phyloP scores from a whole-genome alignment of 2,329 filamentous ascomycete genomes.

The Dactylella cylindrospora region DNA sequence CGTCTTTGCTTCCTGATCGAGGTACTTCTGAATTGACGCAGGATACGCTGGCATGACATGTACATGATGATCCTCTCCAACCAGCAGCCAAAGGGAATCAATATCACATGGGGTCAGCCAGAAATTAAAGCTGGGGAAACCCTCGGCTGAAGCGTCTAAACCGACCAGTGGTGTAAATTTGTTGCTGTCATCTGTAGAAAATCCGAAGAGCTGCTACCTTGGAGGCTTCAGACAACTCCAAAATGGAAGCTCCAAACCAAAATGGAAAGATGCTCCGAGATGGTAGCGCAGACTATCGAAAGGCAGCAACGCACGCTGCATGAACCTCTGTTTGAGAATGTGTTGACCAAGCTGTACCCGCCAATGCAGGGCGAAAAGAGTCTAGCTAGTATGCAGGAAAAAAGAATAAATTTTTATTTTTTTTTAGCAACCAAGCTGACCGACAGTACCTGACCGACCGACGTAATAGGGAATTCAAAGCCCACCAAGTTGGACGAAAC shows the following conservation, averaged over 20 bases:
- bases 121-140: too few relatives aligned
- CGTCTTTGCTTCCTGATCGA: constrained; percentile 2
- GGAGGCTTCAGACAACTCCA: constrained; percentile 4
- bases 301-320: constrained; percentile 7
- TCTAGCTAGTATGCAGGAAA: too few relatives aligned
- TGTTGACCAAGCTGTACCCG: constrained; percentile 33
- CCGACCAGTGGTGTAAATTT: constrained; percentile 13
- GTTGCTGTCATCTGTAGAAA: too few relatives aligned
- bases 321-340: constrained; percentile 26
- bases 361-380: too few relatives aligned
- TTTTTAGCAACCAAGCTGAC: too few relatives aligned
- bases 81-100: background rate
- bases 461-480: background rate
- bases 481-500: too few relatives aligned
- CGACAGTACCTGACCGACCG: too few relatives aligned
- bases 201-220: constrained; percentile 6
- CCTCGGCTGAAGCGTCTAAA: constrained; percentile 43
- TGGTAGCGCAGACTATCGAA: constrained; percentile 19
- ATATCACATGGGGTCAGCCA: constrained; percentile 42
- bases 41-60: constrained; percentile 18
- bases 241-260: constrained; percentile 27
- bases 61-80: background rate
- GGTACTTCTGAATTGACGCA: constrained; percentile 17
- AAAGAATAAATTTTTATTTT: too few relatives aligned
- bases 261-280: constrained; percentile 20